phyloP scores from a whole-genome alignment of 441 rosid genomes.

The Rhodomyrtus psidioides region DNA sequence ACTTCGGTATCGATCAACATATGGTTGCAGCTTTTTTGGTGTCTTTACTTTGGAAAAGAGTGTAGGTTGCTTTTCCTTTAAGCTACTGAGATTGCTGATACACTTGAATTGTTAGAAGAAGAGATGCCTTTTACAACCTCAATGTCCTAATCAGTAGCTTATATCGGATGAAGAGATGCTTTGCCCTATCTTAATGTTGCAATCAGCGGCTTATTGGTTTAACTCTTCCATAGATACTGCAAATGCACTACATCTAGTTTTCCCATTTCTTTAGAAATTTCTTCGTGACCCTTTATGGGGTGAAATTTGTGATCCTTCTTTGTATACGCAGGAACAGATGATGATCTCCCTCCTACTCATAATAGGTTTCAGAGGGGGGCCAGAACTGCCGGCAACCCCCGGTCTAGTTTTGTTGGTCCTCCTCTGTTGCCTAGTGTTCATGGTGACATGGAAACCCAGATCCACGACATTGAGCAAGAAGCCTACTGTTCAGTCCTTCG shows the following conservation, averaged over 20 bases:
- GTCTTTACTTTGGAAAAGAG: neutral
- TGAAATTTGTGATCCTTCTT: neutral
- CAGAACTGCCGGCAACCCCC: constrained; percentile 70
- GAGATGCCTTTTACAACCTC: neutral
- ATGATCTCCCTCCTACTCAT: constrained; percentile 95
- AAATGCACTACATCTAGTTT: neutral
- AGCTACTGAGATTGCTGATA: neutral
- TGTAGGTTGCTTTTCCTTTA: neutral
- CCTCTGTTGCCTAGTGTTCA: constrained; percentile 61
- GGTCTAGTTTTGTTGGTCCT: constrained; percentile 58
- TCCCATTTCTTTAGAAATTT: neutral
- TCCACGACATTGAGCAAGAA: constrained; percentile 93
- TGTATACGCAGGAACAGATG: constrained; percentile 76
- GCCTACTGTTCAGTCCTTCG: constrained; percentile 85
- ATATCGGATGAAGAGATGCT: neutral
- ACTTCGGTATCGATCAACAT: neutral
- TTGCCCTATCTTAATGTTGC: neutral
- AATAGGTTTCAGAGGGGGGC: constrained; percentile 82
- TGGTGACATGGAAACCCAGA: constrained; percentile 93
- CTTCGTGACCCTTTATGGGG: constrained; percentile 3
- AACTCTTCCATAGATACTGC: neutral
- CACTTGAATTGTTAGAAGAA: neutral
- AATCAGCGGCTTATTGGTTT: neutral
- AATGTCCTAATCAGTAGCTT: neutral
- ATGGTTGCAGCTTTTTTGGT: neutral